Conservation (phyloP, 2,329 filamentous ascomycete genomes). For the Fusarium humuli region DNA sequence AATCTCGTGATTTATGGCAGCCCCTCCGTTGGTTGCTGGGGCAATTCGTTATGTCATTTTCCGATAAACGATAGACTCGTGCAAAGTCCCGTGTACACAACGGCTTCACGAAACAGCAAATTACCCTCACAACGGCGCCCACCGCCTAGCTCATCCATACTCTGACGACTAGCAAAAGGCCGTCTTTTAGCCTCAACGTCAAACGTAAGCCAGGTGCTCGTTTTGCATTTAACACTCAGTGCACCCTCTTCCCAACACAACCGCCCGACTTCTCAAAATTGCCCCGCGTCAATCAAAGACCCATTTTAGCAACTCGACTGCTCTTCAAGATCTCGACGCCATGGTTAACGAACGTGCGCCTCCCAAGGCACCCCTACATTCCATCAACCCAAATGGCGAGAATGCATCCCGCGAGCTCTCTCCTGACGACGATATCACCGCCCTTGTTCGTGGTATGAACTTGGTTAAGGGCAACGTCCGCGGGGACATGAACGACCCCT, state of each 20-base stretch:
- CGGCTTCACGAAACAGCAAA: conserved; percentile 33
- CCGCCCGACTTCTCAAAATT: conserved; percentile 35
- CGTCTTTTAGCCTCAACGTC: not conserved
- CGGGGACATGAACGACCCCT: conserved; percentile 24
- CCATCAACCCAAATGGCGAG: conserved; percentile 51
- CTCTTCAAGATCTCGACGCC: conserved; percentile 38
- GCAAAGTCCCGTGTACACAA: conserved; percentile 32
- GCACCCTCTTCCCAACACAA: conserved; percentile 30
- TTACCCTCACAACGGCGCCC: conserved; percentile 24
- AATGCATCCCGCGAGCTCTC: conserved; percentile 43
- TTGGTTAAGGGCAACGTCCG: conserved; percentile 44
- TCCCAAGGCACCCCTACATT: conserved; percentile 58
- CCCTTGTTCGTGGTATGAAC: conserved; percentile 48
- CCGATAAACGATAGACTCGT: conserved; percentile 23
- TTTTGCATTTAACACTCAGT: conserved; percentile 42
- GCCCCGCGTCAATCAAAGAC: conserved; percentile 20
- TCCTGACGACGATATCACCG: conserved; percentile 52
- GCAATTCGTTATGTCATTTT: conserved; percentile 45
- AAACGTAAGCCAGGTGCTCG: conserved; percentile 29
- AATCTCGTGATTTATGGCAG: not conserved
- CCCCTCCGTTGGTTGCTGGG: conserved; percentile 40
- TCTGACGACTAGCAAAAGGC: conserved; percentile 9
- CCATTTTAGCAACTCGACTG: conserved; percentile 18
- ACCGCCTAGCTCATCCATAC: conserved; percentile 23
- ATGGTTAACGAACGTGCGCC: conserved; percentile 64